These are phyloP conservation scores for Lasiosphaeriaceae sp. DNA, from an alignment of 495 filamentous ascomycete species.

Conservation along the genomic window DNA sequence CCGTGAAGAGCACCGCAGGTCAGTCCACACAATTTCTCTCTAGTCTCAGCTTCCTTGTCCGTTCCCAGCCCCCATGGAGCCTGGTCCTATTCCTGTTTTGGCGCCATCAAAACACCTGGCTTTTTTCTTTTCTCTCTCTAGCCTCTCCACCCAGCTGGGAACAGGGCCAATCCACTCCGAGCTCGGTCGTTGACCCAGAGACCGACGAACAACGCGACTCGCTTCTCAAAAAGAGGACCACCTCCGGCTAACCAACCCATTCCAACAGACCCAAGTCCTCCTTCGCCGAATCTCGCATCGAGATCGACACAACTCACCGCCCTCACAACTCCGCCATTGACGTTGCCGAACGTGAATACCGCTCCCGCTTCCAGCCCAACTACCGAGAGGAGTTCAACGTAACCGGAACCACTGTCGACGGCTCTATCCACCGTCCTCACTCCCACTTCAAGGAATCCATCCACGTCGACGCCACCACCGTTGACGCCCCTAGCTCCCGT, in stretches of 20 bases:
- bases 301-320: slow-evolving; percentile 49
- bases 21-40: slow-evolving; percentile 22
- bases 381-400: slow-evolving; percentile 56
- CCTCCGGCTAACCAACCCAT: neutral
- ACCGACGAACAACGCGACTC: slow-evolving; percentile 4
- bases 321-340: slow-evolving; percentile 61
- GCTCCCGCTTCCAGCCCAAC: slow-evolving; percentile 67
- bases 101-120: no score
- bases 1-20: slow-evolving; percentile 49
- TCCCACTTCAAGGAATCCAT: slow-evolving; percentile 27
- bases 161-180: slow-evolving; percentile 2
- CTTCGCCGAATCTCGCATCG: slow-evolving; percentile 61
- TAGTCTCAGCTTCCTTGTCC: neutral
- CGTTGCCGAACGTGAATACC: slow-evolving; percentile 80
- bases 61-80: neutral
- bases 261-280: slow-evolving; percentile 46
- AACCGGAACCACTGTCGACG: slow-evolving; percentile 49
- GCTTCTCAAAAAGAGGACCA: neutral
- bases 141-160: no score
- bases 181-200: slow-evolving; percentile 27
- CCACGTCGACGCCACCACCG: slow-evolving; percentile 47
- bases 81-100: neutral
- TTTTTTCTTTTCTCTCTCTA: no score
- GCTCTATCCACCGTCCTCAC: slow-evolving; percentile 26
- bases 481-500: slow-evolving; percentile 36